Evolutionary conservation across 2,329 filamentous ascomycete genomes (phyloP), one percentile per base, ranked within the genome.

Genomic region (Neopestalotiopsis rosae): DNA sequence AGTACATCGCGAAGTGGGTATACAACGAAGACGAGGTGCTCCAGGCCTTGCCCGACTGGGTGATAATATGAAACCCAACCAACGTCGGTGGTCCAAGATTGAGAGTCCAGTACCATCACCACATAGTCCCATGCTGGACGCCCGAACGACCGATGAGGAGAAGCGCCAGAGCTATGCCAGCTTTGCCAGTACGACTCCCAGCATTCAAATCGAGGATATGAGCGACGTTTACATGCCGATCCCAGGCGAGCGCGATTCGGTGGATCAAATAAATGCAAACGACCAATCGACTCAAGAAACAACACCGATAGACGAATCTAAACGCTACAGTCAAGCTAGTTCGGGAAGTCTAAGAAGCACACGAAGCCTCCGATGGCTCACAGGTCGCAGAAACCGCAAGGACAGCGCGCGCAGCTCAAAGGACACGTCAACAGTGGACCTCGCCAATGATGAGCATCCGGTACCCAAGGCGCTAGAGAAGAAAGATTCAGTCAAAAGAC

Each of bases 271-370:
- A 28, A 14, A 14, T 3, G 6, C 57, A 24, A 32, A 34, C 24
- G 24, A 13, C 28, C 57, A 59, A 30, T 30, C 30, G 17, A 24
- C 13, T 17, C 20, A 56, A 56, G 49, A n/a, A 17, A 17, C 49
- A 17, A n/a, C 49, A 24, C 49, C 49, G 4, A 34, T 24, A 34
- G 10, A 61, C 28, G 58, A 34, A 1, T 20, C 32, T 32, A 63
- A 63, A 30, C 61, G 61, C 17, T 13, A 24, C 20, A 63, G 61
- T 24, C 32, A 63, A 45, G 61, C 61, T 17, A 63, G 61, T 40
- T 30, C 30, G 14, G 38, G 61, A 42, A 40, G 61, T 34, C 20
- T 45, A n/a, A 14, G 32, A 24, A 63, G 61, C 32, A 63, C 30
- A 28, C 61, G 38, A 20, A 59, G 57, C 57, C 4, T 59, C 24